A percentile compares a stretch with the other conserved stretches of the same genome.
Conservation (phyloP, 495 filamentous ascomycete species). For the Friedmanniomyces endolithicus region DNA sequence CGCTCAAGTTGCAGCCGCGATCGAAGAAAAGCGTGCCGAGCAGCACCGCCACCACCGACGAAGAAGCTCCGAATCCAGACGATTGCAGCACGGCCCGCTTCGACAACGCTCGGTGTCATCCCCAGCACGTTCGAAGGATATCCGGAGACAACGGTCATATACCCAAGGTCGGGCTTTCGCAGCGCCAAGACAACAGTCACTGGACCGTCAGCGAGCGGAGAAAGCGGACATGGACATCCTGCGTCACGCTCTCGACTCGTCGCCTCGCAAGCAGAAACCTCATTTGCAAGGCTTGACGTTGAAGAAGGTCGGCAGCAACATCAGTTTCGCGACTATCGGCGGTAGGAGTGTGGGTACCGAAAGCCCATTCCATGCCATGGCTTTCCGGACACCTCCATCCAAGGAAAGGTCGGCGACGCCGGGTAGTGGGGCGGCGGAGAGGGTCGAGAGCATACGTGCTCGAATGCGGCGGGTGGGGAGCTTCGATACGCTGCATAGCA, state of each 20-base stretch:
- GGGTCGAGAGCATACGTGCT: constrained; percentile 6
- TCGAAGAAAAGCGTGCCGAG: constrained; percentile 36
- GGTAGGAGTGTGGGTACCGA: neutral
- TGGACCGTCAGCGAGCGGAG: constrained; percentile 27
- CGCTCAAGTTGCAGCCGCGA: constrained; percentile 43
- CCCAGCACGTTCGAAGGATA: neutral
- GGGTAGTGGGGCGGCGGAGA: neutral
- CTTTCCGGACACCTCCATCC: neutral
- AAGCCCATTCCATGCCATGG: neutral
- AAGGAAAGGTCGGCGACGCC: neutral
- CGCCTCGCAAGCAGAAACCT: constrained; percentile 24
- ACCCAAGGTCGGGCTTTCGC: constrained; percentile 33
- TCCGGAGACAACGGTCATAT: constrained; percentile 22
- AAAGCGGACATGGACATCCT: constrained; percentile 25
- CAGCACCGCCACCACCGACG: neutral
- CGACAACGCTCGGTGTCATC: constrained; percentile 15
- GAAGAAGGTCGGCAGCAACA: constrained; percentile 8
- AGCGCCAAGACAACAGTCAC: constrained; percentile 29
- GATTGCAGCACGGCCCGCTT: neutral
- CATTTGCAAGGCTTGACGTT: constrained; percentile 2
- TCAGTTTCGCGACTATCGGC: constrained; percentile 4
- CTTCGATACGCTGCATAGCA: constrained; percentile 3
- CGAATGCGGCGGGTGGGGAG: constrained; percentile 11
- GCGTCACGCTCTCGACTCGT: constrained; percentile 23
- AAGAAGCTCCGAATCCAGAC: neutral